Base-by-base conservation (phyloP, 495 filamentous ascomycete species). In the Xylaria bambusicola region DNA sequence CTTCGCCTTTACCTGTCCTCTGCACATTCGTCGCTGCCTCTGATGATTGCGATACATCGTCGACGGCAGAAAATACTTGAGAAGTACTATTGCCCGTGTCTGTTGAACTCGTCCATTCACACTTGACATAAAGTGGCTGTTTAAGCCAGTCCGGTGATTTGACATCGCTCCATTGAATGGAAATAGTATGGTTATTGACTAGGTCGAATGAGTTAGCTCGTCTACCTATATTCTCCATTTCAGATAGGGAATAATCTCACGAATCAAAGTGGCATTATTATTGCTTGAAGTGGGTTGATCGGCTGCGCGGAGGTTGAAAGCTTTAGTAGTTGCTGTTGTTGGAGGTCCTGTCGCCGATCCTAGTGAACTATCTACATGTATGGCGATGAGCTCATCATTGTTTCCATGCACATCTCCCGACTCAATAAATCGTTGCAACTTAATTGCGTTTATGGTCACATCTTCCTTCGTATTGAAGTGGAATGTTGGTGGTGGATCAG, bases 381-480 rank as follows among this genome's bases (percentile, higher is more conserved):
- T n/a, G n/a, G n/a, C n/a, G n/a, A n/a, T n/a, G n/a, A n/a, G 0
- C 23, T 6, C 6, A 26, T 58, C 56, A 10, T 29, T 18, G 21
- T 33, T 12, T 8, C 31, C 54, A 40, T 42, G n/a, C 0, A 0
- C 0, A 0, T 4, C 6, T 3, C 23, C 29, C 2, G 0, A 23
- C 21, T 0, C 6, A 13, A 38, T 29, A 29, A 18, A 58, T 26
- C 3, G 6, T 35, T 49, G 48, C 46, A 58, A 44, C 2, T 20
- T 51, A 17, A 51, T 35, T 18, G 6, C 23, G 31, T 15, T 31
- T 42, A 58, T 51, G 8, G 6, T 4, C 9, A 47, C 35, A 46
- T 46, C 17, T 26, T 33, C n/a, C 44, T 42, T 45, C 40, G 58
- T 38, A 33, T 27, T 40, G 53, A 59, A 58, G n/a, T 26, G 21